phyloP scores from a whole-genome alignment of 768 basidiomycete genomes.

The Russula sp. region DNA sequence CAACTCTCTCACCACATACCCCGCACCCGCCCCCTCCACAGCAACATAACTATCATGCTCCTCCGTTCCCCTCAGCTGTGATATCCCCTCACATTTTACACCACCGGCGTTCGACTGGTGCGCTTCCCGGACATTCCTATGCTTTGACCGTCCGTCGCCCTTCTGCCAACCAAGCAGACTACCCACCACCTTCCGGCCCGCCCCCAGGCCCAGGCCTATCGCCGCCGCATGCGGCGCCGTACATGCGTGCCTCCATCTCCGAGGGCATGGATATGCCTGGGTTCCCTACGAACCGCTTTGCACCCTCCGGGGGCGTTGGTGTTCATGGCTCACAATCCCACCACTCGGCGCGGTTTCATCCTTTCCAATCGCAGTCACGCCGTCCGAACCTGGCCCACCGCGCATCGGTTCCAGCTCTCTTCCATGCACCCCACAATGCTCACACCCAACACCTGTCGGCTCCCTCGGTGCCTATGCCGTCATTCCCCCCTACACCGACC shows the following conservation, averaged over 20 bases:
- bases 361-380: constrained; percentile 19
- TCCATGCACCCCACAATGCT: constrained; percentile 7
- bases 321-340: constrained; percentile 3
- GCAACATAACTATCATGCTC: constrained; percentile 2
- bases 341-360: constrained; percentile 16
- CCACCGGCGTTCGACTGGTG: constrained; percentile 26
- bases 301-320: constrained; percentile 1
- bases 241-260: constrained; percentile 26
- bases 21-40: constrained; percentile 3
- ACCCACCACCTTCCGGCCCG: constrained; percentile 20
- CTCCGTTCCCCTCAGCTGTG: constrained; percentile 21
- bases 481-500: constrained; percentile 15
- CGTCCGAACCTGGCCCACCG: constrained; percentile 29
- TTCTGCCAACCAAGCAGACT: constrained; percentile 13
- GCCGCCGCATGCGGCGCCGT: constrained; percentile 18
- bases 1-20: constrained; percentile 5
- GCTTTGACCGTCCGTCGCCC: constrained; percentile 14
- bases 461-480: constrained; percentile 8
- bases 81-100: constrained; percentile 19
- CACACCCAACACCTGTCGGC: constrained; percentile 10
- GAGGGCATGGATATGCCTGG: constrained; percentile 26
- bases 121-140: constrained; percentile 22
- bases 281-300: constrained; percentile 14
- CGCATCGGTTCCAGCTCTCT: constrained; percentile 27
- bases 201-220: constrained; percentile 19